Conservation (phyloP, 257 asterid genomes). For the Solanum corneliomulleri region DNA sequence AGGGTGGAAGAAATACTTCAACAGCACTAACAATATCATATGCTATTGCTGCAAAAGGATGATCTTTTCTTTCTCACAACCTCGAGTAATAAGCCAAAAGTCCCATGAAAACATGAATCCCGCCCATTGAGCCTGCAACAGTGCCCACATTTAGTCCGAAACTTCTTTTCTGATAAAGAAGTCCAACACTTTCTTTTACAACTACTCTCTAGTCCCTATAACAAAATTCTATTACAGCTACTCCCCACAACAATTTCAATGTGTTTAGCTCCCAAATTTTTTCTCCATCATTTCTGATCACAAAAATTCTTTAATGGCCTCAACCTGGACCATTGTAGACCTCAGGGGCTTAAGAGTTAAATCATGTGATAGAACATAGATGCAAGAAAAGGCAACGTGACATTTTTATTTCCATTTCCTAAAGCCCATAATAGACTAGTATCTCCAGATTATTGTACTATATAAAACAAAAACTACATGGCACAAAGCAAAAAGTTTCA, state of each 20-base stretch:
- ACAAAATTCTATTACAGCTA: neutral
- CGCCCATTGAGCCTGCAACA: neutral
- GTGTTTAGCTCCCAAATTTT: neutral
- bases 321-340: neutral
- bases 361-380: neutral
- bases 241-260: neutral
- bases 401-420: neutral
- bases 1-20: neutral
- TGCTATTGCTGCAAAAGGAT: neutral
- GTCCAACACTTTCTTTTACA: neutral
- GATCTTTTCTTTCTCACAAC: neutral
- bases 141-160: neutral
- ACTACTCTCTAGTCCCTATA: neutral
- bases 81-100: neutral
- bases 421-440: neutral
- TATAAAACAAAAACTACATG: neutral
- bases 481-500: neutral
- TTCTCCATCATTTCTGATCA: neutral
- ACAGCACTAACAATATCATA: neutral
- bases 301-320: neutral
- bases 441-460: neutral
- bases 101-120: neutral
- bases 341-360: neutral
- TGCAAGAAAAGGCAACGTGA: neutral
- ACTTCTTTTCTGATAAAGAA: neutral